These are phyloP conservation scores for Candida freyschussii DNA, from an alignment of 1,139 yeast species.

Conservation along the genomic window DNA sequence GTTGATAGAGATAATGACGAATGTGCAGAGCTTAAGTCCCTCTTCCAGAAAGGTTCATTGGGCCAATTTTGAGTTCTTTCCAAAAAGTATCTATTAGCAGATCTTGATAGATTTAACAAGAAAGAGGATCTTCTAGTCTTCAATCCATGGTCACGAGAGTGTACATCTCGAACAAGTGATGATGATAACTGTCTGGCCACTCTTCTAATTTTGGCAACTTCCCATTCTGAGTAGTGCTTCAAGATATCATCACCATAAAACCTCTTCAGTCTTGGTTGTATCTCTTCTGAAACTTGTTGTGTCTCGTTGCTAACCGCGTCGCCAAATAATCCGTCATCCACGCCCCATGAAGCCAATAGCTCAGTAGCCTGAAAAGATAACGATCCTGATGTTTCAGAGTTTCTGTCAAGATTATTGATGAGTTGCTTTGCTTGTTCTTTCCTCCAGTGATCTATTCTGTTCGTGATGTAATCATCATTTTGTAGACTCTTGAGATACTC, in stretches of 20 bases:
- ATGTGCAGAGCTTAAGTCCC: conserved; percentile 22
- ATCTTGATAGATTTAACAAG: conserved; percentile 17
- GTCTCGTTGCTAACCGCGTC: conserved; percentile 4
- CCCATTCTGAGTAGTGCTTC: conserved; percentile 20
- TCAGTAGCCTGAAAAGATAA: conserved; percentile 9
- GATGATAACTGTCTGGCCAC: conserved; percentile 23
- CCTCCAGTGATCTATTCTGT: conserved; percentile 26
- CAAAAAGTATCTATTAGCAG: conserved; percentile 16
- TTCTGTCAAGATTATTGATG: conserved; percentile 19
- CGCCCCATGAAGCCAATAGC: conserved; percentile 27
- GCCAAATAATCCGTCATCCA: conserved; percentile 21
- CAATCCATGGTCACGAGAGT: conserved; percentile 4
- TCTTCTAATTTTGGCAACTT: conserved; percentile 22
- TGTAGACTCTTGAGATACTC: conserved; percentile 9
- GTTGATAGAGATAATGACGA: conserved; percentile 25
- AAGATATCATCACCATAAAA: conserved; percentile 26
- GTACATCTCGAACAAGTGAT: conserved; percentile 17
- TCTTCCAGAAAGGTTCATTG: conserved; percentile 22
- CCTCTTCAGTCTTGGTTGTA: conserved; percentile 14
- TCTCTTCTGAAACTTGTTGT: conserved; percentile 2
- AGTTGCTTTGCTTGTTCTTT: conserved; percentile 24
- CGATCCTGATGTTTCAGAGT: conserved; percentile 7
- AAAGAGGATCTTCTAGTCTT: conserved; percentile 20
- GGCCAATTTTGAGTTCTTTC: conserved; percentile 1
- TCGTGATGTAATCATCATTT: conserved; percentile 21